phyloP scores from a whole-genome alignment of 2,329 filamentous ascomycete genomes.

The Ophiognomonia clavigignenti-juglandacearum region DNA sequence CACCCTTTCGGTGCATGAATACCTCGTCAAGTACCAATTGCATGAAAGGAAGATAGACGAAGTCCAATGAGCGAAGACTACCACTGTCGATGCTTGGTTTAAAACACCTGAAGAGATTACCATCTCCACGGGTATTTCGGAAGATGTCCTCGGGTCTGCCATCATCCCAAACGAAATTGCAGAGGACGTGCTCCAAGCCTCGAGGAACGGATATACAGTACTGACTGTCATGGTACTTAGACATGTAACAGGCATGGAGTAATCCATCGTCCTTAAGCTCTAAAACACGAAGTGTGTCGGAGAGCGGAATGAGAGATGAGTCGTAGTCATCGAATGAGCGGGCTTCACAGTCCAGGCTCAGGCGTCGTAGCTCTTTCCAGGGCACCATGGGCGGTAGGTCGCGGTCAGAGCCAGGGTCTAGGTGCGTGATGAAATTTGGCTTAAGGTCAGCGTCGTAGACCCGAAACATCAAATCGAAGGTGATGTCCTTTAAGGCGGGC shows the following conservation, averaged over 20 bases:
- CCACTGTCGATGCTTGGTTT: slow-evolving; percentile 7
- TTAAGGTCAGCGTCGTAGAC: too few relatives aligned
- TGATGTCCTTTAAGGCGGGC: too few relatives aligned
- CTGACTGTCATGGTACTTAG: not conserved
- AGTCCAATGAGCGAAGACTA: slow-evolving; percentile 4
- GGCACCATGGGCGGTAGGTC: too few relatives aligned
- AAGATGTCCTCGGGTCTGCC: too few relatives aligned
- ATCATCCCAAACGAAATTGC: not conserved
- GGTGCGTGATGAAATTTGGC: too few relatives aligned
- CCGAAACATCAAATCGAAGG: too few relatives aligned
- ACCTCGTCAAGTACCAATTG: not conserved
- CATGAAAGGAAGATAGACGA: not conserved
- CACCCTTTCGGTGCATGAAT: not conserved
- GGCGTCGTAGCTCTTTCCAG: too few relatives aligned
- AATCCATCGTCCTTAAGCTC: not conserved
- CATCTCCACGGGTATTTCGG: too few relatives aligned
- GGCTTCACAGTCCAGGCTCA: too few relatives aligned
- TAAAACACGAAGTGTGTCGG: not conserved
- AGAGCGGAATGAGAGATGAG: not conserved
- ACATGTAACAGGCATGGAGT: not conserved
- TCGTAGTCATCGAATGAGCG: too few relatives aligned
- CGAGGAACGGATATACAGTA: not conserved
- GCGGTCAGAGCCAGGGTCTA: too few relatives aligned
- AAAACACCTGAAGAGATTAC: not conserved
- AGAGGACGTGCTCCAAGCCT: slow-evolving; percentile 8